phyloP scores from a whole-genome alignment of 305 asterid species.

The Fraxinus baroniana region DNA sequence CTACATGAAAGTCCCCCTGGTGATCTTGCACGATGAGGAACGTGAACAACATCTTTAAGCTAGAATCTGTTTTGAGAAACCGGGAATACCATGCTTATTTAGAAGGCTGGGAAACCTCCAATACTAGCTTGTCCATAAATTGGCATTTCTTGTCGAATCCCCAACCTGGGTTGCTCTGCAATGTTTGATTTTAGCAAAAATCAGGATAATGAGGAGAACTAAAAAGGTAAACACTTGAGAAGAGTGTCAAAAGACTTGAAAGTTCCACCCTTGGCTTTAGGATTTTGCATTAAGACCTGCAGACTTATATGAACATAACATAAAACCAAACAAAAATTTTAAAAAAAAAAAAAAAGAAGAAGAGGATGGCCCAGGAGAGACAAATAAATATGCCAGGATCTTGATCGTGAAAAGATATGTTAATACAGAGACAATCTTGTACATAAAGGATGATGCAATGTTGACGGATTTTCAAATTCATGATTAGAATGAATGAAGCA shows the following conservation, averaged over 20 bases:
- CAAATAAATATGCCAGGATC: not conserved
- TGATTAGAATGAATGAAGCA: not conserved
- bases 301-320: not conserved
- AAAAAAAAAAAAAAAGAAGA: not conserved
- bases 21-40: not conserved
- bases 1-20: not conserved
- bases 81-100: constrained; percentile 38
- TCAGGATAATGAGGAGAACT: constrained; percentile 12
- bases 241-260: not conserved
- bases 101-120: constrained; percentile 63
- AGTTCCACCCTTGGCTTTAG: not conserved
- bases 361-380: not conserved
- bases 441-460: not conserved
- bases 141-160: constrained; percentile 85
- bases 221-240: not conserved
- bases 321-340: not conserved
- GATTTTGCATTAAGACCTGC: constrained; percentile 1
- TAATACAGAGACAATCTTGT: constrained; percentile 6
- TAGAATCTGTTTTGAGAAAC: constrained; percentile 8
- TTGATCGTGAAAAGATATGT: not conserved
- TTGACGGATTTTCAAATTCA: not conserved
- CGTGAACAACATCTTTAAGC: constrained; percentile 6
- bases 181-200: constrained; percentile 5
- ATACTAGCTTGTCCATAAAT: constrained; percentile 79
- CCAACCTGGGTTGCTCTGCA: constrained; percentile 99